Evolutionary conservation across 2,329 filamentous ascomycete species (phyloP), one percentile per base, ranked within the genome.

Genomic region (Penicillium fuscoglaucum): DNA sequence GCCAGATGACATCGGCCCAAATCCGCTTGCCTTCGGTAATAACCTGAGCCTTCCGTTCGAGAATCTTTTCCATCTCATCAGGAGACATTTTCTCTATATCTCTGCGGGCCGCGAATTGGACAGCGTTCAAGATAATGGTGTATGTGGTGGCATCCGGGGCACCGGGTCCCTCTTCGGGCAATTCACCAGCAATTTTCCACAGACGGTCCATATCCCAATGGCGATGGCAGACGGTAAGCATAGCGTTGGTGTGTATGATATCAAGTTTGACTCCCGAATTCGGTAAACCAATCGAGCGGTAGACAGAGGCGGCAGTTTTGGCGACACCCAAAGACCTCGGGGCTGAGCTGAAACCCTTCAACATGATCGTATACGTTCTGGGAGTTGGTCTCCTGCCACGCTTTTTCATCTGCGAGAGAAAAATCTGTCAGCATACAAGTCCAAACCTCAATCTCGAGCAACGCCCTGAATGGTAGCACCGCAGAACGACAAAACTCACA

Each of bases 161-260:
- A 33, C 84, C 83, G 0, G 82, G 71, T 0, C 86, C 88, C 10
- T 72, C 77, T 15, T 87, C 83, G 17, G 92, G 88, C 57, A 93
- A 82, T 33, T 87, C 86, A n/a, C 85, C 83, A 44, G 88, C 85
- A 62, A 97, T 83, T 55, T 84, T 83, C 81, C 95, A 96, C 65
- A 98, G 78, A 17, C 87, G 84, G 65, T 96, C 91, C 73, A 96
- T 82, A 70, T 97, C 88, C 13, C 81, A 74, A 4, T 90, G 88
- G 57, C 85, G 83, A 48, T 88, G 84, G 72, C 93, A 98, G 9
- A 95, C 89, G 58, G 87, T 86, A 45, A 99, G 79, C n/a, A 92
- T 85, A 10, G 93, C 90, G 72, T 99, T 99, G 62, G 90, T 86
- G 70, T 98, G 95, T 57, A 91, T 89, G 37, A 88, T 89, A 65